Percentiles rank a stretch among this genome's conserved stretches.
Conservation (phyloP, 2,329 filamentous ascomycete genomes). For the Verticillium klebahnii region DNA sequence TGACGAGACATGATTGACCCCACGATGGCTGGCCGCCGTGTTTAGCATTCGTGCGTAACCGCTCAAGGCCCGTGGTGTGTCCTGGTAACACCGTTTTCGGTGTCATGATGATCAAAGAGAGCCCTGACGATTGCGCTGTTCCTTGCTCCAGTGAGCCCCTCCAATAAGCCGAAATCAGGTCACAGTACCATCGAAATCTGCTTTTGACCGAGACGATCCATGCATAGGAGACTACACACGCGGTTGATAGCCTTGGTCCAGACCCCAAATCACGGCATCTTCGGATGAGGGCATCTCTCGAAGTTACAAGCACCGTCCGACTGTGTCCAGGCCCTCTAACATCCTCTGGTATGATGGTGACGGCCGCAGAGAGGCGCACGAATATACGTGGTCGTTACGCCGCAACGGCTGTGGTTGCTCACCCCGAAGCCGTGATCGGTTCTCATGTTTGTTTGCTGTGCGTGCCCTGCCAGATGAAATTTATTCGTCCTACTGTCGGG, state of each 20-base stretch:
- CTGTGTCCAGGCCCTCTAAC: background rate
- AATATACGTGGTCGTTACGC: background rate
- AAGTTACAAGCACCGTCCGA: background rate
- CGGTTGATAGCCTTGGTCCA: background rate
- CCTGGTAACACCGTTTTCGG: constrained; percentile 30
- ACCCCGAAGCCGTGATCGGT: background rate
- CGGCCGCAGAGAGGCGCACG: background rate
- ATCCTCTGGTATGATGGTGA: background rate
- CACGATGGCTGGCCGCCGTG: constrained; percentile 9
- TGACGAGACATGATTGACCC: constrained; percentile 35
- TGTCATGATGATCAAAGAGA: constrained; percentile 57
- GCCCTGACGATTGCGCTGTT: constrained; percentile 40
- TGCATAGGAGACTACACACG: background rate
- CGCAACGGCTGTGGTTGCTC: background rate
- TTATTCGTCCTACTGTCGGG: background rate
- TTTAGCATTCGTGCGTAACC: constrained; percentile 31
- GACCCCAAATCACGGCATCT: background rate
- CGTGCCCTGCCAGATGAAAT: background rate
- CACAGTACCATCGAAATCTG: background rate
- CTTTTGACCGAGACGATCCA: background rate
- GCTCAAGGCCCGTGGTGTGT: constrained; percentile 22
- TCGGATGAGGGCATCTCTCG: background rate
- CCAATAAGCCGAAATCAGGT: too few species aligned
- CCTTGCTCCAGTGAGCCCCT: background rate
- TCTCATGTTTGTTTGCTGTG: background rate